Percentiles rank a stretch among this genome's conserved stretches.
These are phyloP conservation scores for Endotrypanum monterogeii DNA, from an alignment of 208 protist species.

Conservation along the genomic window DNA sequence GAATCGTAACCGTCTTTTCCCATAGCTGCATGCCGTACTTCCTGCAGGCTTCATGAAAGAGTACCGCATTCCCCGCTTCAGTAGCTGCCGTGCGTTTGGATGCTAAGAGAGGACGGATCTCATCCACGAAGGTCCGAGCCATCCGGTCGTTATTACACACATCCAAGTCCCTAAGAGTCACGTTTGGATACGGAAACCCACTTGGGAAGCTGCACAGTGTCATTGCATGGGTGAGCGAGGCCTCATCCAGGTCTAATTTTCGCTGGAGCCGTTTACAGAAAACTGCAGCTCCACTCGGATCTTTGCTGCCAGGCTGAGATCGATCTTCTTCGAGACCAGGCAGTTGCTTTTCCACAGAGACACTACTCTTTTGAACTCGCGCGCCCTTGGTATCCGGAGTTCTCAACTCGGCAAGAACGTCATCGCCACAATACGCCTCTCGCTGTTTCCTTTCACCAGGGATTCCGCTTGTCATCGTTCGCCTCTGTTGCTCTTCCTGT, in stretches of 20 bases:
- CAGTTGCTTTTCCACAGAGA: neutral
- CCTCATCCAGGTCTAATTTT: constrained; percentile 2
- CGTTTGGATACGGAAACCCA: constrained; percentile 29
- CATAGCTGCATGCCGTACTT: constrained; percentile 27
- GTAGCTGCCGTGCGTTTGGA: neutral
- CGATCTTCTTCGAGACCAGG: neutral
- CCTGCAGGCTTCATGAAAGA: constrained; percentile 19
- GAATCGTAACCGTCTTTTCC: constrained; percentile 24
- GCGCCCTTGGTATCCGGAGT: no score
- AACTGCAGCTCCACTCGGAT: neutral
- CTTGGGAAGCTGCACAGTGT: constrained; percentile 21
- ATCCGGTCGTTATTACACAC: constrained; percentile 28
- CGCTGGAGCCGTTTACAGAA: constrained; percentile 18
- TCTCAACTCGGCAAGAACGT: neutral
- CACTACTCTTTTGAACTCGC: no score
- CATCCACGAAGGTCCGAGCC: constrained; percentile 6
- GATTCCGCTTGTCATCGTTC: neutral
- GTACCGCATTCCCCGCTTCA: neutral
- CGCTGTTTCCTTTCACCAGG: neutral
- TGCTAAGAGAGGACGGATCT: constrained; percentile 4
- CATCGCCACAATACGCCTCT: neutral
- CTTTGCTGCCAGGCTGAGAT: neutral
- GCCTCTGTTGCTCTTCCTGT: neutral
- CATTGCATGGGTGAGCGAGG: neutral
- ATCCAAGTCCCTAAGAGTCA: constrained; percentile 51